Conservation (phyloP, 306 rosid genomes). For the Delonix regia region DNA sequence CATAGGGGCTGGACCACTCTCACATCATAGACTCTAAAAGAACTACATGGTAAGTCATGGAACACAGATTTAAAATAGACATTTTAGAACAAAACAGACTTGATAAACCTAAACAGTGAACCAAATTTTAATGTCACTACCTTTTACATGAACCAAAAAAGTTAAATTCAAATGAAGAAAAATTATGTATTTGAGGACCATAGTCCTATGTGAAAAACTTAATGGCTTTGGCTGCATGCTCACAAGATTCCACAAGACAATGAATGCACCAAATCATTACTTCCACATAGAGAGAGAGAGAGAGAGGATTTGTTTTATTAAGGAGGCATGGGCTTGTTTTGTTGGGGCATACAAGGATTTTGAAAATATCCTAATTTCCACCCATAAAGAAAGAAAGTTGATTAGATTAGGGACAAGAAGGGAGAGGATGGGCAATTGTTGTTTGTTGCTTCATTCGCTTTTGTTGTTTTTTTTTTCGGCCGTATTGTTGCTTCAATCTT, state of each 20-base stretch:
- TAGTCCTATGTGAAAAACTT: background rate
- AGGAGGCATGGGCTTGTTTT: slow-evolving; percentile 68
- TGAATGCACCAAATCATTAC: slow-evolving; percentile 67
- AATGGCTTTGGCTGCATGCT: slow-evolving; percentile 40
- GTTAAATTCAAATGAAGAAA: background rate
- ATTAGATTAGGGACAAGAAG: slow-evolving; percentile 45
- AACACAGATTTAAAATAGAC: background rate
- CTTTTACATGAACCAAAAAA: no score
- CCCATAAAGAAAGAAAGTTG: slow-evolving; percentile 33
- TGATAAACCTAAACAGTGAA: no score
- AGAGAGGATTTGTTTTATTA: slow-evolving; percentile 17
- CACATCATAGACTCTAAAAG: background rate
- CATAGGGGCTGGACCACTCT: background rate
- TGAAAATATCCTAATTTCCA: slow-evolving; percentile 28
- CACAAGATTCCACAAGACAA: slow-evolving; percentile 49
- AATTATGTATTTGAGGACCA: background rate
- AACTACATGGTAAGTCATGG: no score
- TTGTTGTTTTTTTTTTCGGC: no score
- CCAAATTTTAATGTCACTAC: no score
- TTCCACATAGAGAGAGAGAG: slow-evolving; percentile 24
- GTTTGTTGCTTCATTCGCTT: no score
- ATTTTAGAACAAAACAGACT: background rate
- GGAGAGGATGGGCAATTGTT: slow-evolving; percentile 56
- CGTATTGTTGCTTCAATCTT: no score
- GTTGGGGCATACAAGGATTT: slow-evolving; percentile 42